Percentiles rank a stretch among this genome's conserved stretches.
phyloP scores from a whole-genome alignment of 306 rosid genomes.

The Psophocarpus tetragonolobus region DNA sequence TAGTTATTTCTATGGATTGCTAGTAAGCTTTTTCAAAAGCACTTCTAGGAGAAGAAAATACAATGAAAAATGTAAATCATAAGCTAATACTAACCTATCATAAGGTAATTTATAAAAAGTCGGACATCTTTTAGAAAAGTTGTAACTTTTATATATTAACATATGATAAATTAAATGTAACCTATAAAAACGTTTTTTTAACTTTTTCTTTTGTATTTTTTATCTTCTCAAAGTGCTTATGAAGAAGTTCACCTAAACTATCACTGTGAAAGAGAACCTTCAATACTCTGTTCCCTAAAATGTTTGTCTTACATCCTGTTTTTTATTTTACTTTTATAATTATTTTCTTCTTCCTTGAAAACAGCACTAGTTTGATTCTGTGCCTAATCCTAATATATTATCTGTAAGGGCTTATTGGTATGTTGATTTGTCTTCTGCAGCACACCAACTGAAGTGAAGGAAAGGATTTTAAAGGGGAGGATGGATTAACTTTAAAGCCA shows the following conservation, averaged over 20 bases:
- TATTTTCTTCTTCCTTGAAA: background rate
- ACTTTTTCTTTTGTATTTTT: too few relatives aligned
- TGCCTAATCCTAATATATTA: background rate
- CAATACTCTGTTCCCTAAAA: background rate
- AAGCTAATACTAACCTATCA: too few relatives aligned
- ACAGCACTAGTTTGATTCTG: background rate
- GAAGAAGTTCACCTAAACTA: too few relatives aligned
- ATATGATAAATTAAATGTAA: too few relatives aligned
- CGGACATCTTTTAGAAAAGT: too few relatives aligned
- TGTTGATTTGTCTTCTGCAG: slow-evolving; percentile 50
- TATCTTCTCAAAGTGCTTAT: too few relatives aligned
- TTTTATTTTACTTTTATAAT: background rate
- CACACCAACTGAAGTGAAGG: slow-evolving; percentile 90
- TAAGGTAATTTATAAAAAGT: too few relatives aligned
- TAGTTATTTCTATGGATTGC: background rate
- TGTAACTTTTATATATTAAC: too few relatives aligned
- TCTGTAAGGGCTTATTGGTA: slow-evolving; percentile 11
- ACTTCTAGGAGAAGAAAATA: too few relatives aligned
- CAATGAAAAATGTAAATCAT: too few relatives aligned
- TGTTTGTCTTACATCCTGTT: background rate
- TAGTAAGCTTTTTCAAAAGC: too few relatives aligned
- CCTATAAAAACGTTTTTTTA: too few relatives aligned
- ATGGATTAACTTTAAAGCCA: slow-evolving; percentile 64
- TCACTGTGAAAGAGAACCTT: background rate
- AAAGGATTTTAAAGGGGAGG: slow-evolving; percentile 92